A percentile compares a stretch with the other conserved stretches of the same genome.
Evolutionary conservation across 345 rosid genomes (phyloP).

Genomic region (Syzygium oleosum): DNA sequence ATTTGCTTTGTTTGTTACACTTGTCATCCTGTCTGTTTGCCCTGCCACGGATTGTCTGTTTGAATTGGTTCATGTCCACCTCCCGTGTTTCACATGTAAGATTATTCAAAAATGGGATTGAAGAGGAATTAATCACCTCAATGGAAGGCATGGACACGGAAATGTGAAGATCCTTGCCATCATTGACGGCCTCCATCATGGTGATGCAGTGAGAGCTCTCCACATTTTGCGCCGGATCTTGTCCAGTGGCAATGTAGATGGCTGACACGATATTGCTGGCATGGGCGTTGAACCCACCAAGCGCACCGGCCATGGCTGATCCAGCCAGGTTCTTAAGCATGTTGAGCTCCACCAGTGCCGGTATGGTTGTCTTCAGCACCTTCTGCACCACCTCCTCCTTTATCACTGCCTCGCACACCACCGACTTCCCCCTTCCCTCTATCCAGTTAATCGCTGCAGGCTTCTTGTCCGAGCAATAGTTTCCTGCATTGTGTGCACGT

Average conservation of each 20-base stretch:
- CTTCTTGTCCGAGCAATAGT: slow-evolving; percentile 67
- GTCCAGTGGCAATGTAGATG: slow-evolving; percentile 65
- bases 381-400: slow-evolving; percentile 50
- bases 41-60: neutral
- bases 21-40: neutral
- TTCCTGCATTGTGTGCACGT: slow-evolving; percentile 16
- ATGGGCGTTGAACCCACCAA: slow-evolving; percentile 81
- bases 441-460: slow-evolving; percentile 72
- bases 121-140: slow-evolving; percentile 30
- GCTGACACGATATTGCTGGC: slow-evolving; percentile 68
- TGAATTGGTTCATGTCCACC: neutral
- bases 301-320: slow-evolving; percentile 74
- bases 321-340: slow-evolving; percentile 66
- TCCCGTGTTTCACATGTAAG: neutral
- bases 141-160: slow-evolving; percentile 75
- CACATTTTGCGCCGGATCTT: slow-evolving; percentile 79
- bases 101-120: neutral
- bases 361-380: slow-evolving; percentile 58
- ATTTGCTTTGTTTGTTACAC: neutral
- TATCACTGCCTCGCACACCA: slow-evolving; percentile 61
- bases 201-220: slow-evolving; percentile 84
- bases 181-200: slow-evolving; percentile 49
- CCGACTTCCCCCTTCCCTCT: slow-evolving; percentile 64
- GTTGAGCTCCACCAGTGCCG: slow-evolving; percentile 61
- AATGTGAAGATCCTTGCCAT: slow-evolving; percentile 59